Evolutionary conservation across 179 eudicot genomes (phyloP).

Genomic region (Camellia oleifera): DNA sequence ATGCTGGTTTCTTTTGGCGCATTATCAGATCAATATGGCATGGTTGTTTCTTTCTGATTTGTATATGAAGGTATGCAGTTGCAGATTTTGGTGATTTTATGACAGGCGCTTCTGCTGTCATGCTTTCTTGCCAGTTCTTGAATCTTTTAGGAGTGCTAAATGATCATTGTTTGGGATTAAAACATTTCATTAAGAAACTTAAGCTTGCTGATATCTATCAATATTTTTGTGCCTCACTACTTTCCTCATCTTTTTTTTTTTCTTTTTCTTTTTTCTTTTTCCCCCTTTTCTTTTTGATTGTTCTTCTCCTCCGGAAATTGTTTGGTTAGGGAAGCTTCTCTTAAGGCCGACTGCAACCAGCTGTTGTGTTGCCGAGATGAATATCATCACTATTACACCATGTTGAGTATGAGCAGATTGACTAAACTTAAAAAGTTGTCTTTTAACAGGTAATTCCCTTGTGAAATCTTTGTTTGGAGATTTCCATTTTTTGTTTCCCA

Average conservation of each 20-base stretch:
- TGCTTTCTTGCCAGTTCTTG: constrained; percentile 3
- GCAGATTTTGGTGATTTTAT: constrained; percentile 11
- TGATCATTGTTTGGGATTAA: background rate
- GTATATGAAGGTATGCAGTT: constrained; percentile 35
- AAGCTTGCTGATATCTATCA: constrained; percentile 14
- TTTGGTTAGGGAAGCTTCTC: constrained; percentile 36
- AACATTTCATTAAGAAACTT: constrained; percentile 13
- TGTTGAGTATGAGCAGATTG: constrained; percentile 20
- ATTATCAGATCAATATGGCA: constrained; percentile 27
- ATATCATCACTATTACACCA: constrained; percentile 16
- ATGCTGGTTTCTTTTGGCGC: constrained; percentile 26
- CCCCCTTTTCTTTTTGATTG: constrained; percentile 12
- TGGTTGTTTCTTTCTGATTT: constrained; percentile 19
- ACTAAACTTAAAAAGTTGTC: constrained; percentile 13
- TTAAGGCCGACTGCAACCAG: constrained; percentile 31
- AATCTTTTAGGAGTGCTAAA: constrained; percentile 7
- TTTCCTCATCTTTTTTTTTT: constrained; percentile 16
- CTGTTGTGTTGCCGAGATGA: constrained; percentile 24
- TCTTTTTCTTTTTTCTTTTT: background rate
- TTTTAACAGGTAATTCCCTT: constrained; percentile 22
- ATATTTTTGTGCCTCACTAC: constrained; percentile 18
- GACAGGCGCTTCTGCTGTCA: background rate
- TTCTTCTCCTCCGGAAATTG: constrained; percentile 15
- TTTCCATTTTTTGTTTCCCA: background rate
- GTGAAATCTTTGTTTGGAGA: constrained; percentile 10